Evolutionary conservation across 139 green algal genomes (phyloP).

Genomic region (Chlorella sorokiniana): DNA sequence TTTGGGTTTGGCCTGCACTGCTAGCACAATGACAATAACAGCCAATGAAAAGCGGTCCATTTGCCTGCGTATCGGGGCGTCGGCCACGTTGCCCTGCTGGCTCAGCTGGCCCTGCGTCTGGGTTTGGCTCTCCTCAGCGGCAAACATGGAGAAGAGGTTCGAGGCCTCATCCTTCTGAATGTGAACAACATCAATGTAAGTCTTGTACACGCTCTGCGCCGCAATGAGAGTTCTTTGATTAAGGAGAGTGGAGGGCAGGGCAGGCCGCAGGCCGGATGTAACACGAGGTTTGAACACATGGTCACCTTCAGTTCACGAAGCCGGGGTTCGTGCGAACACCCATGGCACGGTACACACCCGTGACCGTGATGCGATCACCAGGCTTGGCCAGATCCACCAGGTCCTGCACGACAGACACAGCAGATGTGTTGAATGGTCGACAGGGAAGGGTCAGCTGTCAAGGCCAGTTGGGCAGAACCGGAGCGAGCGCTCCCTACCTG

Average conservation of each 20-base stretch:
- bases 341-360: conserved; percentile 82
- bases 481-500: conserved; percentile 26
- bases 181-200: conserved; percentile 94
- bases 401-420: no score
- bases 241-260: neutral
- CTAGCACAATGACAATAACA: no score
- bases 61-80: conserved; percentile 16
- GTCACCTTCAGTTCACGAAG: conserved; percentile 61
- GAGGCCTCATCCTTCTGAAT: conserved; percentile 71
- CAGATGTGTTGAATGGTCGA: no score
- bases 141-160: conserved; percentile 60
- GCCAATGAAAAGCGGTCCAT: no score
- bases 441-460: no score
- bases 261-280: neutral
- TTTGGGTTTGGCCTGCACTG: no score
- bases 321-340: conserved; percentile 89
- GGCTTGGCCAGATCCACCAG: conserved; percentile 87
- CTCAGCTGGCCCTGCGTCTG: conserved; percentile 5
- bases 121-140: conserved; percentile 10
- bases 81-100: neutral
- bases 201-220: conserved; percentile 56
- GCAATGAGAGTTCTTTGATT: no score
- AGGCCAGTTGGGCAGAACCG: no score
- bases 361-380: conserved; percentile 80
- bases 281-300: neutral